Conservation (phyloP, 129 eudicot genomes). For the Ambrosia artemisiifolia region DNA sequence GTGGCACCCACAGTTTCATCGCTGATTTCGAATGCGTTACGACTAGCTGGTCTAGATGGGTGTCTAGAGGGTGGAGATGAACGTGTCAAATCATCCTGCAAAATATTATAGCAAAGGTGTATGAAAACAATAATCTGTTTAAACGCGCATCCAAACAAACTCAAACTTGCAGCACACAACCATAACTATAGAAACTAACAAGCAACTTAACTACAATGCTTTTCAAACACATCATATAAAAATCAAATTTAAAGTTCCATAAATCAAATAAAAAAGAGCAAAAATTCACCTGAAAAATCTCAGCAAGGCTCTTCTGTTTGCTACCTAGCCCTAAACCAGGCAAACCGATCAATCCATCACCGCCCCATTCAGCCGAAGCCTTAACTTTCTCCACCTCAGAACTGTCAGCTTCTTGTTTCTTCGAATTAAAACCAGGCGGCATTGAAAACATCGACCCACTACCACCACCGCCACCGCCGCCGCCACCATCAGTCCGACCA, state of each 20-base stretch:
- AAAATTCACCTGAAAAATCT: slow-evolving; percentile 78
- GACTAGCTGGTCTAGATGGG: slow-evolving; percentile 93
- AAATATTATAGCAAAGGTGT: neutral
- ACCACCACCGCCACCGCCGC: slow-evolving; percentile 46
- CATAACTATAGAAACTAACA: neutral
- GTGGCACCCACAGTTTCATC: slow-evolving; percentile 43
- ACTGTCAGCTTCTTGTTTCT: slow-evolving; percentile 71
- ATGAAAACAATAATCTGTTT: neutral
- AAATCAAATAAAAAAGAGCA: neutral
- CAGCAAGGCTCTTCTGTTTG: slow-evolving; percentile 94
- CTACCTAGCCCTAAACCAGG: slow-evolving; percentile 90
- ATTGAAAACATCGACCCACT: slow-evolving; percentile 62
- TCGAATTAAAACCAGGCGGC: slow-evolving; percentile 91
- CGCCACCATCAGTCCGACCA: slow-evolving; percentile 58
- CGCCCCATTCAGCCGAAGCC: slow-evolving; percentile 83
- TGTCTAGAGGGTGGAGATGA: slow-evolving; percentile 68
- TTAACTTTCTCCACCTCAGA: slow-evolving; percentile 52
- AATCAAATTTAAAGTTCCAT: neutral
- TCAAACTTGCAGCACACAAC: slow-evolving; percentile 2
- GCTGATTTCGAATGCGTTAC: slow-evolving; percentile 71
- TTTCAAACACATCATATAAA: too few relatives aligned
- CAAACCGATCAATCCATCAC: slow-evolving; percentile 87
- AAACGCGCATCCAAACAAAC: slow-evolving; percentile 2
- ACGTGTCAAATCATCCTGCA: slow-evolving; percentile 79
- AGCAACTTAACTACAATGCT: too few relatives aligned